Evolutionary conservation across 352 stramenopile species (phyloP).

Genomic region (Globisporangium takayamanum): DNA sequence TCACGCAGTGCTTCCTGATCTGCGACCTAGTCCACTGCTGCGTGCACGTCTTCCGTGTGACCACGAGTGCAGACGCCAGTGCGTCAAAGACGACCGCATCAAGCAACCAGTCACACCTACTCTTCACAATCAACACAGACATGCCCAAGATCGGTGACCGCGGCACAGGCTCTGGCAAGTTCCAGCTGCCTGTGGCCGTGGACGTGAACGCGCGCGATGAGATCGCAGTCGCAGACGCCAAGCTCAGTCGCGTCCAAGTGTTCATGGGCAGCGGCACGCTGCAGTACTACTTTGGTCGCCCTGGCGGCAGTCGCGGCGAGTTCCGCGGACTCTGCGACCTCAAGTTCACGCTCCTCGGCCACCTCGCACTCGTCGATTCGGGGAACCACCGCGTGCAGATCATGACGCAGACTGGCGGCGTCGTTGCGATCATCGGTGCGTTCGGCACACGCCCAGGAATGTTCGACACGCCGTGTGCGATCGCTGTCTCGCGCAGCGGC

Average conservation of each 20-base stretch:
- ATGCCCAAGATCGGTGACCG: slow-evolving; percentile 24
- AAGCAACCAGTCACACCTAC: slow-evolving; percentile 1
- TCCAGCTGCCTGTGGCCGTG: slow-evolving; percentile 38
- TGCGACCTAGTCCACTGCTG: slow-evolving; percentile 38
- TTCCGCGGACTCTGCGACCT: slow-evolving; percentile 43
- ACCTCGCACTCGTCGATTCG: slow-evolving; percentile 42
- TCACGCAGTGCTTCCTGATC: slow-evolving; percentile 41
- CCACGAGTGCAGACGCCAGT: background rate
- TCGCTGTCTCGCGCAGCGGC: slow-evolving; percentile 32
- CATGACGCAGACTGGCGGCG: slow-evolving; percentile 32
- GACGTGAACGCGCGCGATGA: slow-evolving; percentile 45
- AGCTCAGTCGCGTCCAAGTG: slow-evolving; percentile 46
- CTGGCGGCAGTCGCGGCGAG: slow-evolving; percentile 32
- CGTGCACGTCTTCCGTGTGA: slow-evolving; percentile 22
- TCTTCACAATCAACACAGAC: slow-evolving; percentile 10
- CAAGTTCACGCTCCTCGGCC: slow-evolving; percentile 42
- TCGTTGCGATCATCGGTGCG: slow-evolving; percentile 32
- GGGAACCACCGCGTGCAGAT: slow-evolving; percentile 57
- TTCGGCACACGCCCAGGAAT: slow-evolving; percentile 25
- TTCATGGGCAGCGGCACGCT: slow-evolving; percentile 47
- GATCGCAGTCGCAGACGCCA: slow-evolving; percentile 50
- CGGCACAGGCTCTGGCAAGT: slow-evolving; percentile 37
- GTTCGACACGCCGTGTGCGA: slow-evolving; percentile 28
- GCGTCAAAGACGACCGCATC: slow-evolving; percentile 15
- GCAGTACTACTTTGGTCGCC: slow-evolving; percentile 39